These are phyloP conservation scores for Digitaria exilis DNA, from an alignment of 202 grass and related monocot species.

Conservation along the genomic window DNA sequence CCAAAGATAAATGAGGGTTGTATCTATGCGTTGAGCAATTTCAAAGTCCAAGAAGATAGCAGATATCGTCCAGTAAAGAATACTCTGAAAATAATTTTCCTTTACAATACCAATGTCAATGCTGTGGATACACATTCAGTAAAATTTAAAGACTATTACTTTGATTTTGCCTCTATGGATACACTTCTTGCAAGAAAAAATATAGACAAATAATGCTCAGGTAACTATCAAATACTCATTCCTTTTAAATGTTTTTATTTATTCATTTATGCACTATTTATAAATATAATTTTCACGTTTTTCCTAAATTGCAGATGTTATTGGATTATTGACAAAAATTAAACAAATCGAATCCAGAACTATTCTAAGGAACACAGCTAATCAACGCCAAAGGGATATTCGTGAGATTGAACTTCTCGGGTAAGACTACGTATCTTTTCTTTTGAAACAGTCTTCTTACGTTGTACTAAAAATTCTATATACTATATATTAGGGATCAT, in stretches of 20 bases:
- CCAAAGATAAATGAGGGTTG: too few relatives aligned
- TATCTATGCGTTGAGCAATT: too few relatives aligned
- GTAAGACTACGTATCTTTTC: neutral
- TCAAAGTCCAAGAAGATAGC: constrained; percentile 27
- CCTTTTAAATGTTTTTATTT: too few relatives aligned
- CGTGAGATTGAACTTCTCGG: neutral
- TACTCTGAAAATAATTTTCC: neutral
- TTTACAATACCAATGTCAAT: too few relatives aligned
- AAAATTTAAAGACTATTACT: too few relatives aligned
- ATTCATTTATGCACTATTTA: too few relatives aligned
- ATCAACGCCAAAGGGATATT: neutral
- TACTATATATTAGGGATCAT: neutral
- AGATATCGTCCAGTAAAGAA: constrained; percentile 18
- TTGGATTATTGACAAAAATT: neutral
- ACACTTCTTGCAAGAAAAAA: neutral
- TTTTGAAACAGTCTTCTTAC: too few relatives aligned
- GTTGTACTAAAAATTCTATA: neutral
- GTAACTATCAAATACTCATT: too few relatives aligned
- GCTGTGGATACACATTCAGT: too few relatives aligned
- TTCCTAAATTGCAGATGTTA: neutral
- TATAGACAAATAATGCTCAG: neutral
- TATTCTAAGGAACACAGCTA: neutral
- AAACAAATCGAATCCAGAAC: neutral
- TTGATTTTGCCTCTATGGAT: neutral
- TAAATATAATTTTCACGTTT: too few relatives aligned